These are phyloP conservation scores for Picochlorum sp. DNA, from an alignment of 139 green algal genomes.

Conservation along the genomic window DNA sequence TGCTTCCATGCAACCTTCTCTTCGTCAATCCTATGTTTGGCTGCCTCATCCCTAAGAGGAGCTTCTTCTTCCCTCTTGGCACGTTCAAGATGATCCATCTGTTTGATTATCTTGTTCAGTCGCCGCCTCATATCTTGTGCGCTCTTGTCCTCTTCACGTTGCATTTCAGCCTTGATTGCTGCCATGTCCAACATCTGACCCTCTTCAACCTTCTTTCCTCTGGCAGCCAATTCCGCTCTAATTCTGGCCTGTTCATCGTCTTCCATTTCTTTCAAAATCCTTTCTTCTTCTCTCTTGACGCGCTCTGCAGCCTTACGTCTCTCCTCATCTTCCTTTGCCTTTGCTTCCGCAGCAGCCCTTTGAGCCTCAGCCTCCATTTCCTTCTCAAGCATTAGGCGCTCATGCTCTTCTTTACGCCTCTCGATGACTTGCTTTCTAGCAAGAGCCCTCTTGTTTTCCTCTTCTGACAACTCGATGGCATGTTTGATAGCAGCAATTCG, in stretches of 20 bases:
- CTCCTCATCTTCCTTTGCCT: slow-evolving; percentile 54
- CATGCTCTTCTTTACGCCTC: slow-evolving; percentile 87
- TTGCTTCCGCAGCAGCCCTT: slow-evolving; percentile 37
- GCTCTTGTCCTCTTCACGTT: slow-evolving; percentile 41
- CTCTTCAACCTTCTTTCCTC: slow-evolving; percentile 19
- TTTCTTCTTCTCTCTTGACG: slow-evolving; percentile 54
- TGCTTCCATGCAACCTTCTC: slow-evolving; percentile 20
- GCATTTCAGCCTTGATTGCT: slow-evolving; percentile 38
- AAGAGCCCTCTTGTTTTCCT: slow-evolving; percentile 71
- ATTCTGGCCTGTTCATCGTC: slow-evolving; percentile 48
- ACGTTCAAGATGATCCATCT: slow-evolving; percentile 94
- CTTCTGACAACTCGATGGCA: slow-evolving; percentile 33
- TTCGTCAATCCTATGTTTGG: slow-evolving; percentile 27
- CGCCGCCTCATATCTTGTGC: slow-evolving; percentile 56
- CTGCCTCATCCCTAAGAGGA: slow-evolving; percentile 34
- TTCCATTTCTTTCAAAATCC: slow-evolving; percentile 64
- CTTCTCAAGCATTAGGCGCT: slow-evolving; percentile 64
- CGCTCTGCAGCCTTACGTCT: slow-evolving; percentile 48
- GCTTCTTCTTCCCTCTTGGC: slow-evolving; percentile 86
- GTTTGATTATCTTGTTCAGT: slow-evolving; percentile 45
- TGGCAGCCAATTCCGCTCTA: slow-evolving; percentile 16
- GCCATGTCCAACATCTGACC: slow-evolving; percentile 10
- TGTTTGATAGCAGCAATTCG: slow-evolving; percentile 20
- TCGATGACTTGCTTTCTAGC: slow-evolving; percentile 89
- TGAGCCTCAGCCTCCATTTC: slow-evolving; percentile 76